These are phyloP conservation scores for Lasiodiplodia theobromae DNA, from an alignment of 2,329 filamentous ascomycete genomes.

Conservation along the genomic window DNA sequence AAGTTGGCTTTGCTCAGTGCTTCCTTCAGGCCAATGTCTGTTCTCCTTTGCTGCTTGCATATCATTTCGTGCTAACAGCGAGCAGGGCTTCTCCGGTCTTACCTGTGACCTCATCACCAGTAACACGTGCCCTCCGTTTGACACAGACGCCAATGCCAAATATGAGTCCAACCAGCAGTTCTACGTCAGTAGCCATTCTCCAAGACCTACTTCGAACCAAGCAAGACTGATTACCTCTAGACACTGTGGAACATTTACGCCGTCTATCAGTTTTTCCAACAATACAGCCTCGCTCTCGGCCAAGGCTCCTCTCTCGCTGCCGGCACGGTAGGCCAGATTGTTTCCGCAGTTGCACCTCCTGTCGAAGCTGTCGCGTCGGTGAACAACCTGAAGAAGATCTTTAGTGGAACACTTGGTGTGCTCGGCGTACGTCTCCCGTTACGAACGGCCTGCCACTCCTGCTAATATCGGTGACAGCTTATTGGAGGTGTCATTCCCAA, in stretches of 20 bases:
- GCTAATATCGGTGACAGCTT: slow-evolving; percentile 1
- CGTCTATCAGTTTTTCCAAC: slow-evolving; percentile 14
- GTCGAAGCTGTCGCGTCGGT: slow-evolving; percentile 10
- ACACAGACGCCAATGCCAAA: slow-evolving; percentile 5
- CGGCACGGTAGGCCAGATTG: slow-evolving; percentile 15
- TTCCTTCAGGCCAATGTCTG: slow-evolving; percentile 6
- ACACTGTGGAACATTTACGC: slow-evolving; percentile 18
- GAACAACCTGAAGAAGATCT: slow-evolving; percentile 13
- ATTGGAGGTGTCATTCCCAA: slow-evolving; percentile 13
- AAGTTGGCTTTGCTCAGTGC: slow-evolving; percentile 8
- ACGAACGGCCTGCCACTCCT: neutral
- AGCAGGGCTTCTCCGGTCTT: slow-evolving; percentile 8
- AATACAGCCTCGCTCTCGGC: slow-evolving; percentile 2
- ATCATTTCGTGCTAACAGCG: neutral
- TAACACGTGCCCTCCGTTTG: slow-evolving; percentile 12
- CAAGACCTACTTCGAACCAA: neutral
- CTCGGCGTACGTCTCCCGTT: slow-evolving; percentile 1
- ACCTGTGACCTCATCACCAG: slow-evolving; percentile 14
- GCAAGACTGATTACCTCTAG: neutral
- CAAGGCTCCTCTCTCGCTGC: neutral
- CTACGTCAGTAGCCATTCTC: neutral
- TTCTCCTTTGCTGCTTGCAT: neutral
- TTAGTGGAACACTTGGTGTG: slow-evolving; percentile 7
- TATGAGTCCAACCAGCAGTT: slow-evolving; percentile 15
- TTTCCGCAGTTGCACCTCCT: slow-evolving; percentile 6